Percentiles rank a stretch among this genome's conserved stretches.
These are phyloP conservation scores for Delonix regia DNA, from an alignment of 306 rosid species.

Conservation along the genomic window DNA sequence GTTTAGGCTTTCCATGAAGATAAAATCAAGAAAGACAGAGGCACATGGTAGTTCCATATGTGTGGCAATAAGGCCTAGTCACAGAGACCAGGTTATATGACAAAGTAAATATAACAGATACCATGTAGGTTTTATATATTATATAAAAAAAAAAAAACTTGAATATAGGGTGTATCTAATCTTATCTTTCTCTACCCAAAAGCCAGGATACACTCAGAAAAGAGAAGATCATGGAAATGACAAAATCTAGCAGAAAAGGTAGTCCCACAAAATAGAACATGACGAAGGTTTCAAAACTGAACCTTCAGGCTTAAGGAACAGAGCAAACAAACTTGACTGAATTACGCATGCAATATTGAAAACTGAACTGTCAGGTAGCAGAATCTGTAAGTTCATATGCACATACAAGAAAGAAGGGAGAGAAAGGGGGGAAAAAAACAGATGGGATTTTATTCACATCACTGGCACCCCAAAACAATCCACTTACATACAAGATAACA, in stretches of 20 bases:
- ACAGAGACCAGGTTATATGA: conserved; percentile 31
- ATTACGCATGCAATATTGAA: conserved; percentile 20
- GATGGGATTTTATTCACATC: conserved; percentile 61
- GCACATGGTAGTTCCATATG: conserved; percentile 36
- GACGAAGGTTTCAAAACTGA: conserved; percentile 14
- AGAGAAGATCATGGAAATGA: conserved; percentile 35
- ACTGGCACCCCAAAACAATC: conserved; percentile 69
- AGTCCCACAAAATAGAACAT: conserved; percentile 8
- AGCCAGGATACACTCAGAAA: conserved; percentile 38
- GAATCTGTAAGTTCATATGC: conserved; percentile 7
- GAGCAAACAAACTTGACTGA: conserved; percentile 30
- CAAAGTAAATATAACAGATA: conserved; percentile 1
- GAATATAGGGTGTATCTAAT: conserved; percentile 40
- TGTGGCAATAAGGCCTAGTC: conserved; percentile 42
- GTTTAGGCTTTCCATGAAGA: conserved; percentile 20
- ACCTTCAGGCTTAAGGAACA: conserved; percentile 12
- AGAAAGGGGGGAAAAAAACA: conserved; percentile 34
- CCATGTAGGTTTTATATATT: background rate
- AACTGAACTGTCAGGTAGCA: background rate
- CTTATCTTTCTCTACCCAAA: conserved; percentile 40
- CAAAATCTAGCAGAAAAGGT: conserved; percentile 41
- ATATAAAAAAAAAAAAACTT: too few species aligned
- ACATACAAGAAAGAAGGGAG: background rate
- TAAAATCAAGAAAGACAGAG: conserved; percentile 33
- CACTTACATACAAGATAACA: conserved; percentile 58